Base-by-base conservation (phyloP, 1,139 yeast species). In the Candida glucosophila region DNA sequence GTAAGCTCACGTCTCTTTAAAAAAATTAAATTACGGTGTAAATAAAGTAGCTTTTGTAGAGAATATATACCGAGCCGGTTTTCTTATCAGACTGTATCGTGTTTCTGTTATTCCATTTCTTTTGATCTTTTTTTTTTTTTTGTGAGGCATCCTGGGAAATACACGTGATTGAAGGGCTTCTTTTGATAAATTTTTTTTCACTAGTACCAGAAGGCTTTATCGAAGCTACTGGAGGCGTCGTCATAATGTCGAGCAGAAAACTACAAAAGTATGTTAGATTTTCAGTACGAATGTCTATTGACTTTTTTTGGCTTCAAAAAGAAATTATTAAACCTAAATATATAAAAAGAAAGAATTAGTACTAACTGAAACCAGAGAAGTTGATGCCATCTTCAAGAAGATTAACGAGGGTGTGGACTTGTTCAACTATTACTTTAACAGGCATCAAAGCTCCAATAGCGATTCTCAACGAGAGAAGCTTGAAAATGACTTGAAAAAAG, bases 401-500 rank as follows among this genome's bases (percentile, higher is more conserved):
- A 94, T 90, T 35, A 77, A 77, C 37, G 97, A 90, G 60, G 97
- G 97, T n/a, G 67, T 90, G 25, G 79, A 74, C 31, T 80, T 79
- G 35, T 92, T 90, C 48, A 60, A 64, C 35, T 64, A 64, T 35
- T 65, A 64, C 37, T 61, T 56, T 36, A 60, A 61, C 18, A 49
- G 71, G 25, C 66, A 62, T 29, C 67, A 62, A 36, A 56, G 61
- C 25, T 52, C 61, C 22, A 58, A 52, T 34, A 81, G 86, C 46
- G 95, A 86, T 30, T 78, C 95, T 14, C 96, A 90, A 48, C 81
- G 90, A 59, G 98, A 92, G 50, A 90, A 90, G 53, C 65, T 92
- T 31, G 98, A 92, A 49, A 72, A 75, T 37, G 98, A 92, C 49
- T 61, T 92, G 50, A 92, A 92, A 59, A 81, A 93, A 45, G 98